These are phyloP conservation scores for Annulohypoxylon bovei DNA, from an alignment of 495 filamentous ascomycete genomes.

Conservation along the genomic window DNA sequence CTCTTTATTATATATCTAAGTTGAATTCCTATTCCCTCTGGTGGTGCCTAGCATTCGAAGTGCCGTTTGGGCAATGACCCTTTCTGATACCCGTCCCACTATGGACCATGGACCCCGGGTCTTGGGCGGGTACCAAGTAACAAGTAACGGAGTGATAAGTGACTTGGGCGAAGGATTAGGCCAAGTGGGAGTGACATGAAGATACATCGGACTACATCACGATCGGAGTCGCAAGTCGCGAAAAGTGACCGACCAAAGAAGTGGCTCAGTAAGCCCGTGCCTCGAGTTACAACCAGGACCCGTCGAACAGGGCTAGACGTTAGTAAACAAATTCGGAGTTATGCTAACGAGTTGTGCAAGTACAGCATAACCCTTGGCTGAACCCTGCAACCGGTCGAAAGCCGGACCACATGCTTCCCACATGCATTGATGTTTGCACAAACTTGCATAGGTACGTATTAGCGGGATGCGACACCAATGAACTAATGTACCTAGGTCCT, in stretches of 20 bases:
- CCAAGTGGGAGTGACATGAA: conserved; percentile 32
- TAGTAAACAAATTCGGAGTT: conserved; percentile 39
- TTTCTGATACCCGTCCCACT: conserved; percentile 15
- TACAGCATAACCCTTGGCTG: conserved; percentile 22
- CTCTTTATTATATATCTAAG: conserved; percentile 26
- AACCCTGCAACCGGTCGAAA: conserved; percentile 27
- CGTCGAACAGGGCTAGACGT: conserved; percentile 30
- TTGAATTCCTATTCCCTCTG: background rate
- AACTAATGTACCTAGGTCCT: background rate
- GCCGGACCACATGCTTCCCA: conserved; percentile 26
- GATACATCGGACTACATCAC: conserved; percentile 38
- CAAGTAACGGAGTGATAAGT: conserved; percentile 3
- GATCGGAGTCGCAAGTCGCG: conserved; percentile 42
- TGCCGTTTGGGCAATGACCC: conserved; percentile 25
- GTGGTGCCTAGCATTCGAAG: conserved; percentile 11
- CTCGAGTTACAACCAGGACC: conserved; percentile 18
- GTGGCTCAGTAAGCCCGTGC: conserved; percentile 43
- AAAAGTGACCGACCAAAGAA: conserved; percentile 35
- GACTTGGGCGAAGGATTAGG: conserved; percentile 22
- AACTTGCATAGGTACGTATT: conserved; percentile 25
- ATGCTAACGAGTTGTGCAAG: conserved; percentile 36
- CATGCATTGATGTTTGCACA: conserved; percentile 35
- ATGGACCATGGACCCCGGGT: background rate
- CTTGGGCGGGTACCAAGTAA: background rate
- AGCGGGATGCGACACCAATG: conserved; percentile 31